Evolutionary conservation across 2,329 filamentous ascomycete genomes (phyloP), one percentile per base, ranked within the genome.

Genomic region (Mycosphaerella sp.): DNA sequence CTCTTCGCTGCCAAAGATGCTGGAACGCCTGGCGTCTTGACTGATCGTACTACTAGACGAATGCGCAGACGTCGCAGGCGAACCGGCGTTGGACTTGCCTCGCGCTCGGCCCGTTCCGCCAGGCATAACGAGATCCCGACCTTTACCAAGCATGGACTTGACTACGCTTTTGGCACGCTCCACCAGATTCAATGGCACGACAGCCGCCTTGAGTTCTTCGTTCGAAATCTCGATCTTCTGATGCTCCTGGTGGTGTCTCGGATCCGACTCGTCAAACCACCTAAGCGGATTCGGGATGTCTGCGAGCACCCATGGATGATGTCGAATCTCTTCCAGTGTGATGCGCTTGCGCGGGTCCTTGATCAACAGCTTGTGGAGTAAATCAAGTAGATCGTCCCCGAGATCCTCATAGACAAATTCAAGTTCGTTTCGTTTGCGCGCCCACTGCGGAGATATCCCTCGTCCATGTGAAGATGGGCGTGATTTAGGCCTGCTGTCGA

Each of bases 201-300:
- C 93, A 53, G 93, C 93, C 52, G 84, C 82, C 44, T 89, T 91
- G 65, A 98, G 83, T 72, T 98, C 93, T 66, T 84, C 84, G 61
- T 89, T 89, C 55, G 95, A 91, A 45, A 97, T 89, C 69, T 96
- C 86, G 64, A 98, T 97, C 71, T 84, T 89, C 67, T 86, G 84
- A 61, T 89, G 90, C 53, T 87, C 82, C 32, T 84, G 85, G 56
- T 85, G 85, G 36, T 85, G 81, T 38, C 83, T 84, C 1, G 91
- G 90, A 65, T 97, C 92, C 1, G 91, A 95, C 59, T 95, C 89
- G 63, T 95, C 89, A n/a, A 96, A 81, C 93, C 93, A 98, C 8
- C 79, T 78, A 32, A 82, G 75, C 38, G 85, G 81, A 62, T 95
- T 85, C 34, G 81, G 74, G 44, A 97, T 81, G 59, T 86, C 90